Evolutionary conservation across 225 moss, liverwort and hornwort species (phyloP), one percentile per base, ranked within the genome.

Genomic region (Straminergon stramineum): DNA sequence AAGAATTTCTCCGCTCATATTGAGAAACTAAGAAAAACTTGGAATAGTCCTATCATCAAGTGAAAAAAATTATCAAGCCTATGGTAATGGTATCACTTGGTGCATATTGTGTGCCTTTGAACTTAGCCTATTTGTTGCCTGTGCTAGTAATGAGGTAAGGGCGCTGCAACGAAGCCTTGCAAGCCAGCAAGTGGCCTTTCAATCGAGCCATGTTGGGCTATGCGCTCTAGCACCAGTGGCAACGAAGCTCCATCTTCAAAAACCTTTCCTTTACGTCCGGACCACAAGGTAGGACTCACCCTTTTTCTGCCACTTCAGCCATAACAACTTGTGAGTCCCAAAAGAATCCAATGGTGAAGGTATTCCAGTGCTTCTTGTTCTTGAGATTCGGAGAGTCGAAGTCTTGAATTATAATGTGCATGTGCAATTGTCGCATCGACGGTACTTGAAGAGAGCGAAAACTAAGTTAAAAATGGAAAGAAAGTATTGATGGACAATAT

Each of bases 341-440:
- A 83, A 98, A 98, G 62, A 96, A 98, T 37, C 88, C 89, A n/a
- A 92, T 93, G n/a, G 98, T 96, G 89, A 99, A 99, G 37, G 97
- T 94, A 77, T 97, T 99, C 98, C 98, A 99, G 81, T 99, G 98
- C 91, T 97, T 99, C 93, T 96, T 97, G 88, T 99, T 96, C 94
- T 99, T 99, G 69, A 99, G 90, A 87, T 74, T 86, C 22, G 94
- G 89, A 88, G 96, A 96, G 79, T 96, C 89, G 32, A 99, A 97
- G 89, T 99, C 98, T 88, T 99, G 98, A 81, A 96, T 99, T 88
- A 99, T 91, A 35, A 97, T 95, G 90, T 99, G 98, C 91, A 99
- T 89, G 89, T 99, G 98, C 80, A 99, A 82, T 89, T 97, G 97
- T 75, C 95, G 94, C 98, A 98, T 96, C 5, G 98, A 98, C 30